A percentile compares a stretch with the other conserved stretches of the same genome.
Evolutionary conservation across 345 rosid species (phyloP).

Genomic region (Fremontodendron californicum): DNA sequence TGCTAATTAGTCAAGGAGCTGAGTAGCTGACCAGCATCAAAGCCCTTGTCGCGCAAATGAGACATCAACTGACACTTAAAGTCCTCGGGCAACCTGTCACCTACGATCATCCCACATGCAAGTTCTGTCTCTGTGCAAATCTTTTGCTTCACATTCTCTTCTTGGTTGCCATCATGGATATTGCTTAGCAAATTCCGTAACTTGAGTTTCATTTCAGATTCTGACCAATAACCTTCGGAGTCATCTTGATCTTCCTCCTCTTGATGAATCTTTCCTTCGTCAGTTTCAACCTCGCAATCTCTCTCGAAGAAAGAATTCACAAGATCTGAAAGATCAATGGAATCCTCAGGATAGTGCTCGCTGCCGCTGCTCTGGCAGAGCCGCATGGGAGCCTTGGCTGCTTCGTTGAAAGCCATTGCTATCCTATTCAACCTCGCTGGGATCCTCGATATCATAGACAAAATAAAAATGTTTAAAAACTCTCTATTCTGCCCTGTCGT

Average conservation of each 20-base stretch:
- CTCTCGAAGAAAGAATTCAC: constrained; percentile 68
- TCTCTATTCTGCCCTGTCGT: no score
- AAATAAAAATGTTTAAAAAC: no score
- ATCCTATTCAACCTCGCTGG: constrained; percentile 25
- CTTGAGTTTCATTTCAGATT: constrained; percentile 34
- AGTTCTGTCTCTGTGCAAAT: constrained; percentile 31
- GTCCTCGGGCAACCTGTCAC: constrained; percentile 12
- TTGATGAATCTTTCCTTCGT: background rate
- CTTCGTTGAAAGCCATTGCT: constrained; percentile 19
- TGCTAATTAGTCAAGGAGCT: no score
- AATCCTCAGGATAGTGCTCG: constrained; percentile 42
- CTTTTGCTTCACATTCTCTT: constrained; percentile 25
- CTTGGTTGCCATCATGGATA: constrained; percentile 8
- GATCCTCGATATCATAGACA: constrained; percentile 17
- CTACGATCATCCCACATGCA: constrained; percentile 28
- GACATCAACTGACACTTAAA: constrained; percentile 53
- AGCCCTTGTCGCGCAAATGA: constrained; percentile 51
- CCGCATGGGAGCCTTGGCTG: no score
- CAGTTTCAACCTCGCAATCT: constrained; percentile 25
- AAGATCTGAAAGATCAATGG: constrained; percentile 57
- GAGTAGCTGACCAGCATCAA: constrained; percentile 82
- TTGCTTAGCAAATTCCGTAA: constrained; percentile 28
- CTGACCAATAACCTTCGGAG: constrained; percentile 16
- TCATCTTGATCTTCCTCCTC: constrained; percentile 3
- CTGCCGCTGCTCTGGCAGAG: constrained; percentile 69